phyloP scores from a whole-genome alignment of 805 yeast genomes.

The Lipomyces chichibuensis region DNA sequence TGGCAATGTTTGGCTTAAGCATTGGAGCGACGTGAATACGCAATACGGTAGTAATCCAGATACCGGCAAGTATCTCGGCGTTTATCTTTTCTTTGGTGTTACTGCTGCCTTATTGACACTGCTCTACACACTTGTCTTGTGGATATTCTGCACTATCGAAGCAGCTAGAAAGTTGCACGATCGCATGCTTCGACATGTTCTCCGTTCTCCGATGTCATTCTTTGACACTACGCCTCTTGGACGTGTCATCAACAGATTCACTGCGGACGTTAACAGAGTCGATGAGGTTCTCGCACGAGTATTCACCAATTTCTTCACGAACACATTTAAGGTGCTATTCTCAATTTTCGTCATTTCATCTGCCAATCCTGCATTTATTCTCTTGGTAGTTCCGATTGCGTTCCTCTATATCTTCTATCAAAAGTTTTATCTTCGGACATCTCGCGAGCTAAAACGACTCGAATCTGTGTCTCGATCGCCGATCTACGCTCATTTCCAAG shows the following conservation, averaged over 20 bases:
- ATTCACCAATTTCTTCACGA: constrained; percentile 45
- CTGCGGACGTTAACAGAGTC: constrained; percentile 84
- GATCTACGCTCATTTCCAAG: constrained; percentile 79
- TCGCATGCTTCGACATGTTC: constrained; percentile 70
- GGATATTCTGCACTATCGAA: constrained; percentile 80
- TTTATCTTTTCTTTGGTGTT: constrained; percentile 76
- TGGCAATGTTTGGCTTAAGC: constrained; percentile 89
- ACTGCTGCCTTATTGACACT: constrained; percentile 62
- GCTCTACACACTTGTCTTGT: constrained; percentile 66
- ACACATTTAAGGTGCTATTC: constrained; percentile 49
- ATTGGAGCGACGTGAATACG: constrained; percentile 93
- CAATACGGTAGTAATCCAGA: constrained; percentile 69
- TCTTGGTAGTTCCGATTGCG: constrained; percentile 70
- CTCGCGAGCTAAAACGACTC: constrained; percentile 77
- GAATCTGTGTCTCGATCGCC: constrained; percentile 72
- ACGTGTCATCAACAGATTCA: constrained; percentile 83
- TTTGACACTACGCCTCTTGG: constrained; percentile 96
- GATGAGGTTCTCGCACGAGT: constrained; percentile 64
- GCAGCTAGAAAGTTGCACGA: constrained; percentile 67
- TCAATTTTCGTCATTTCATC: constrained; percentile 77
- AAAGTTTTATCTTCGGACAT: constrained; percentile 63
- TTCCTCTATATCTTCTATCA: constrained; percentile 71
- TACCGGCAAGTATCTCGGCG: constrained; percentile 67
- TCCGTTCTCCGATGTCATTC: constrained; percentile 91
- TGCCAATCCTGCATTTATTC: constrained; percentile 83